Evolutionary conservation across 2,329 filamentous ascomycete genomes (phyloP), one percentile per base, ranked within the genome.

Genomic region (Pestalotiopsis sp.): DNA sequence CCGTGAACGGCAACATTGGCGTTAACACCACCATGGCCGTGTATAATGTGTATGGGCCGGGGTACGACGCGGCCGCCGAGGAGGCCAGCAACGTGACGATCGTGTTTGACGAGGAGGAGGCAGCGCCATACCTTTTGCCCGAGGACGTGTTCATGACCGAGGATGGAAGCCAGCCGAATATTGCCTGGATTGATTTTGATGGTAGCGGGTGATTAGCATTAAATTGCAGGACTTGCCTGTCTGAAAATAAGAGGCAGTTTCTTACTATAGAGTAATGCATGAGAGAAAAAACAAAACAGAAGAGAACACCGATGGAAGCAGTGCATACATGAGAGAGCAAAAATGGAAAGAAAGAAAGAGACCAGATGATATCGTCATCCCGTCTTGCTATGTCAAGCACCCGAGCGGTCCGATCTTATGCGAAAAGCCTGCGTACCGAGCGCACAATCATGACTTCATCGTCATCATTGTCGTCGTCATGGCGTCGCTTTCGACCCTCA

Each of bases 21-120:
- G 74, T 81, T 27, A 66, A 63, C 41, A 90, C 88, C 0, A 80
- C 87, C 3, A 87, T 88, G 87, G 88, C 87, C 0, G 87, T 89
- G 72, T 89, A 86, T 75, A 75, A 80, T 38, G 78, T 81, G 25
- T 84, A 77, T 62, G 88, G 88, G 0, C 86, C 87, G 0, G 87
- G 88, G 0, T 89, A 83, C 75, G 84, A 89, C 71, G 74, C 75
- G 20, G 82, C 81, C 0, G 87, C 82, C 0, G 78, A 87, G 61
- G 67, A 78, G 57, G 72, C 71, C 5, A 75, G 76, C 39, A 73
- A 74, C 20, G 74, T 89, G 31, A 86, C 84, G 0, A 82, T 78
- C 11, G 79, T 88, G 20, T 76, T 89, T 75, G 79, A 79, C 17
- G 72, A 78, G 45, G 71, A 70, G 27, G 72, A 73, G 52, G 79